Conservation (phyloP, 495 filamentous ascomycete species). For the Daldinia childiae region DNA sequence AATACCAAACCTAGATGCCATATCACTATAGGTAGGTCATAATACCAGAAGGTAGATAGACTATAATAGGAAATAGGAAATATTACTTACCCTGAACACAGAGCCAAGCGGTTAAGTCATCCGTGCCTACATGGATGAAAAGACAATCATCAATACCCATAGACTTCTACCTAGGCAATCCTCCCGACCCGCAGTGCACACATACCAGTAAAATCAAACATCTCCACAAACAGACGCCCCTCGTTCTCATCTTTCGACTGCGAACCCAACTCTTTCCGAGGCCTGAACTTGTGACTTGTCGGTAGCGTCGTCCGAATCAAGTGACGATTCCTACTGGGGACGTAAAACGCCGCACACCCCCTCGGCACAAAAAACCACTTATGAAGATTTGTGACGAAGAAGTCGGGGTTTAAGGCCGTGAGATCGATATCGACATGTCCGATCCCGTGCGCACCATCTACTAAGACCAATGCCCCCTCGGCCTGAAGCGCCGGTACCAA, state of each 20-base stretch:
- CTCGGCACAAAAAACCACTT: constrained; percentile 94
- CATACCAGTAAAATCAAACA: constrained; percentile 45
- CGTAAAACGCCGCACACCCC: constrained; percentile 81
- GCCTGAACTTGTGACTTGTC: constrained; percentile 68
- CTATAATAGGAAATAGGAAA: neutral
- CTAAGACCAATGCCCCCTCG: constrained; percentile 65
- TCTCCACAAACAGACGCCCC: constrained; percentile 10
- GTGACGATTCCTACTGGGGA: constrained; percentile 74
- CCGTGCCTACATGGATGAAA: constrained; percentile 14
- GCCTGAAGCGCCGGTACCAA: constrained; percentile 70
- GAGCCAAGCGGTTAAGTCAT: constrained; percentile 34
- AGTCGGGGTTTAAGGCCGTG: constrained; percentile 73
- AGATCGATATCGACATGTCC: constrained; percentile 80
- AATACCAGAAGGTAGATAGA: neutral
- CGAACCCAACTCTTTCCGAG: neutral
- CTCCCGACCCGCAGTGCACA: neutral
- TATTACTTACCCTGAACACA: constrained; percentile 29
- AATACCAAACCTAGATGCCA: neutral
- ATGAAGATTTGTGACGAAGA: constrained; percentile 84
- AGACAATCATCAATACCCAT: neutral
- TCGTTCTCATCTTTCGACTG: neutral
- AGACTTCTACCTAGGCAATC: neutral
- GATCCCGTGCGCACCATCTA: constrained; percentile 87
- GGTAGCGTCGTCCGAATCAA: constrained; percentile 79
- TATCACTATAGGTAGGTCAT: neutral